Base-by-base conservation (phyloP, 345 rosid species). In the Euphorbia pulcherrima region DNA sequence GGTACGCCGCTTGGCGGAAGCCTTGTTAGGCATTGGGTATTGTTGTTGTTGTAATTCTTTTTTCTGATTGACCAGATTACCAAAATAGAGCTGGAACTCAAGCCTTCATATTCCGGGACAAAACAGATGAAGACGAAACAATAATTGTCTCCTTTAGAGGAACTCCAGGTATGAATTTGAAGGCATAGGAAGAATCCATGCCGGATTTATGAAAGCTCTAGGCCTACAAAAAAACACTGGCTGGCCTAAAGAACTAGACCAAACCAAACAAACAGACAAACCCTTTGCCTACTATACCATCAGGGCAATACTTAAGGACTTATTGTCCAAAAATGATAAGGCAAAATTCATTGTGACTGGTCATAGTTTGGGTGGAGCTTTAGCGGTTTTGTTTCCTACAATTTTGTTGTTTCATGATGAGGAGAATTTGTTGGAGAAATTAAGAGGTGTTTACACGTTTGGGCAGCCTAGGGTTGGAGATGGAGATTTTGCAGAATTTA, bases 391-490 rank as follows among this genome's bases (percentile, higher is more conserved):
- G 18, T 91, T 91, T 72, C 70, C 80, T 1, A 83, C 87, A 29
- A 63, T 91, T 63, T 68, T 87, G 41, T 61, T 77, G 16, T 50
- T 81, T 4, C 92, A 87, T 46, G 83, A 77, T 1, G 92, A 91
- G 77, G 75, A 68, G 23, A 47, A 65, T 64, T 44, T 91, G 75
- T 33, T 91, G 75, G 72, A 81, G 50, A 85, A 83, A 74, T 60
- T 87, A 26, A 84, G 82, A 60, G 91, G 86, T 7, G 75, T 91
- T 3, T 88, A 84, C 35, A 91, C 92, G 6, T 91, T 68, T 62
- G 92, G 97, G 60, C 96, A 91, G 64, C 96, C 96, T 10, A 84
- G 88, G 33, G 97, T 88, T n/a, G 97, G 97, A 40, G 84, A 86
- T 64, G 78, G 65, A 13, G 70, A 47, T 62, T 88, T 91, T 47